Conservation (phyloP, 2,329 filamentous ascomycete genomes). For the Alternaria tenuissima region DNA sequence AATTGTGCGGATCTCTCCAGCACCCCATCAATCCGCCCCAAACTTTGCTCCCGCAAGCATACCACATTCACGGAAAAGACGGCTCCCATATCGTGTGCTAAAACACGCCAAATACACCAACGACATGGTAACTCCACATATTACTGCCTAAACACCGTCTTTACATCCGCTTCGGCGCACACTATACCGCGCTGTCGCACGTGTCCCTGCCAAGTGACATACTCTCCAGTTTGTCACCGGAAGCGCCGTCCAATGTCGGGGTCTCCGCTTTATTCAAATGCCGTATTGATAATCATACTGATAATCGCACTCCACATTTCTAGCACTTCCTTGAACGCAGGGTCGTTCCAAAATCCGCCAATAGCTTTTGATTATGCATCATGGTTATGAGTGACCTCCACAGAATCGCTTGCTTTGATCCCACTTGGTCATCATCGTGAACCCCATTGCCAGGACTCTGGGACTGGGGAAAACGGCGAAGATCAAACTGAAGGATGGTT, state of each 20-base stretch:
- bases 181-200: constrained; percentile 13
- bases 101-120: constrained; percentile 9
- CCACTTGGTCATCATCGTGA: constrained; percentile 8
- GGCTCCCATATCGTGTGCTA: constrained; percentile 4
- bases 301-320: constrained; percentile 10
- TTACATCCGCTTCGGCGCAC: background rate
- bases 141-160: constrained; percentile 1
- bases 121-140: constrained; percentile 3
- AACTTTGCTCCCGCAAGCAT: constrained; percentile 4
- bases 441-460: constrained; percentile 11
- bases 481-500: constrained; percentile 1
- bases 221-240: constrained; percentile 5
- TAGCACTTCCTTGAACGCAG: constrained; percentile 4
- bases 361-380: constrained; percentile 4
- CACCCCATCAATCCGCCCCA: constrained; percentile 3
- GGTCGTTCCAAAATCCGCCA: constrained; percentile 10
- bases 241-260: constrained; percentile 6
- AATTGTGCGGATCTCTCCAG: constrained; percentile 9
- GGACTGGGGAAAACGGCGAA: constrained; percentile 15
- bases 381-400: constrained; percentile 2
- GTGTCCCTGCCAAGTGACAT: constrained; percentile 11
- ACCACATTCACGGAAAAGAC: constrained; percentile 13
- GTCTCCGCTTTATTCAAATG: constrained; percentile 13
- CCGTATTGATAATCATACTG: constrained; percentile 14
- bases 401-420: constrained; percentile 8